phyloP scores from a whole-genome alignment of 306 rosid genomes.

The barrel medic (Medicago truncatula) region MtrunA17r5.0-ANR NC_053044.1:54682501-54683000 shows the following conservation, averaged over 20 bases:
- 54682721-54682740: background rate
- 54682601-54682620: slow-evolving; percentile 93
- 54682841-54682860: slow-evolving; percentile 62
- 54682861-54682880: slow-evolving; percentile 60
- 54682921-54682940: slow-evolving; percentile 23
- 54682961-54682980: slow-evolving; percentile 34
- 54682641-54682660: slow-evolving; percentile 98
- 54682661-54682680: slow-evolving; percentile 62
- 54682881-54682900: slow-evolving; percentile 87
- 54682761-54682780: slow-evolving; percentile 59
- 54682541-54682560: slow-evolving; percentile 67
- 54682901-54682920: slow-evolving; percentile 76
- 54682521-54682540: slow-evolving; percentile 83
- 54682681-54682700: slow-evolving; percentile 23
- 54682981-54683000: slow-evolving; percentile 24
- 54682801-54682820: slow-evolving; percentile 49
- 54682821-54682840: slow-evolving; percentile 59
- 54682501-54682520: slow-evolving; percentile 76
- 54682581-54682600: slow-evolving; percentile 67
- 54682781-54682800: slow-evolving; percentile 51
- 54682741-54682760: slow-evolving; percentile 21
- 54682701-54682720: slow-evolving; percentile 9
- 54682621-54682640: slow-evolving; percentile 71
- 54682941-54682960: slow-evolving; percentile 30
- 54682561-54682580: slow-evolving; percentile 56